Evolutionary conservation across 2,329 filamentous ascomycete species (phyloP).

Genomic region (Pestalotiopsis fici): DNA sequence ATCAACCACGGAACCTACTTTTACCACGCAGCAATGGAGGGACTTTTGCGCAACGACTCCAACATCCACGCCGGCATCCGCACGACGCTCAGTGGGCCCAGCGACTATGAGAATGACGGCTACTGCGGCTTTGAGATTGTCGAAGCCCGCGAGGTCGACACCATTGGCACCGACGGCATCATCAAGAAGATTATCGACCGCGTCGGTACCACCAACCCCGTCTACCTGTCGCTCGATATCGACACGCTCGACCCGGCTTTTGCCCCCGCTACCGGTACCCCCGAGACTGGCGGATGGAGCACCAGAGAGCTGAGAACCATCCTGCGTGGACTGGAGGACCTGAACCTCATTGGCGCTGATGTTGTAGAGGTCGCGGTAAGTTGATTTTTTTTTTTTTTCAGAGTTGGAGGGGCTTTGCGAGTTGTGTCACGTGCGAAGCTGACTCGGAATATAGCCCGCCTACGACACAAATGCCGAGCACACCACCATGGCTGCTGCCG

Average conservation of each 20-base stretch:
- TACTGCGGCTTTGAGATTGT: constrained; percentile 85
- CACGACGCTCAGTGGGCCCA: constrained; percentile 76
- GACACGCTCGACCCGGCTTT: constrained; percentile 86
- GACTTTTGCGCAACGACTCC: constrained; percentile 76
- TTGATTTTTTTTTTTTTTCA: constrained; percentile 3
- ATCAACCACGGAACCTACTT: constrained; percentile 93
- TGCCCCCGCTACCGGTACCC: constrained; percentile 73
- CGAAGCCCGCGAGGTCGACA: constrained; percentile 63
- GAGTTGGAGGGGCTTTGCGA: not conserved
- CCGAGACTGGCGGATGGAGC: constrained; percentile 76
- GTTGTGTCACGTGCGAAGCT: too few relatives aligned
- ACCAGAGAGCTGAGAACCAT: constrained; percentile 74
- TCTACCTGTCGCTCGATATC: constrained; percentile 85
- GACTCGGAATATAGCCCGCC: constrained; percentile 39
- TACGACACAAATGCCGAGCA: constrained; percentile 67
- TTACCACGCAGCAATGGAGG: constrained; percentile 78
- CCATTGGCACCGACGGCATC: constrained; percentile 65
- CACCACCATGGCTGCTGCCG: constrained; percentile 58
- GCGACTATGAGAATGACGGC: constrained; percentile 82
- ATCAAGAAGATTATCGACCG: constrained; percentile 76
- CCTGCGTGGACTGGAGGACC: constrained; percentile 65
- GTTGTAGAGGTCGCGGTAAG: constrained; percentile 70
- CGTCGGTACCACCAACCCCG: constrained; percentile 72
- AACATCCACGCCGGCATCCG: constrained; percentile 89
- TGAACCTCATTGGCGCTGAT: constrained; percentile 71